Conservation (phyloP, 2,329 filamentous ascomycete species). For the Colletotrichum eremochloae region DNA sequence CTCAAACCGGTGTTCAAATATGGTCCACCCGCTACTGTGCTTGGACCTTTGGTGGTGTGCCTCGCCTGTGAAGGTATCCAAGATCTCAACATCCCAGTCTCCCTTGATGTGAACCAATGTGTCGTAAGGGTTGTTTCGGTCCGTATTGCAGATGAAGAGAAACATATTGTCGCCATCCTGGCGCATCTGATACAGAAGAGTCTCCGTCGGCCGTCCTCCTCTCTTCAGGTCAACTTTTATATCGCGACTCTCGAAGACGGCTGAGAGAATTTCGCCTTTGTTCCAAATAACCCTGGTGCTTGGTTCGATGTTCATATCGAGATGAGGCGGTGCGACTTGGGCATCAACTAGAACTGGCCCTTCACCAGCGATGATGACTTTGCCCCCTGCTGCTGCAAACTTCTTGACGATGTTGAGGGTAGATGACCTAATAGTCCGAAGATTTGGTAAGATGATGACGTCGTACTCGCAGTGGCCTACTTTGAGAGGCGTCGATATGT, state of each 20-base stretch:
- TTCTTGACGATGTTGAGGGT: conserved; percentile 46
- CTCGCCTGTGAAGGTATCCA: conserved; percentile 48
- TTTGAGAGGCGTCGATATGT: conserved; percentile 34
- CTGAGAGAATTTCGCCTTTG: not conserved
- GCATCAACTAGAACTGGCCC: conserved; percentile 18
- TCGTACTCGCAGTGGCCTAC: conserved; percentile 51
- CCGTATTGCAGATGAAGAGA: conserved; percentile 50
- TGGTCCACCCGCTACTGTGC: conserved; percentile 44
- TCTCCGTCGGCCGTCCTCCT: conserved; percentile 27
- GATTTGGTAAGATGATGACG: conserved; percentile 48
- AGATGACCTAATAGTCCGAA: conserved; percentile 49
- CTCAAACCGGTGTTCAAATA: conserved; percentile 47
- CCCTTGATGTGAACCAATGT: conserved; percentile 46
- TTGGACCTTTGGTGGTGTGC: conserved; percentile 26
- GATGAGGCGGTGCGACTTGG: not conserved
- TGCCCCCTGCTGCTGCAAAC: conserved; percentile 43
- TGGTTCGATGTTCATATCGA: conserved; percentile 2
- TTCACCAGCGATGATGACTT: conserved; percentile 24
- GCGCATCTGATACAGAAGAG: conserved; percentile 49
- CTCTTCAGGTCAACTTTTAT: conserved; percentile 9
- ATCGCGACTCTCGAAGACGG: conserved; percentile 5
- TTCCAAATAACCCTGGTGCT: conserved; percentile 11
- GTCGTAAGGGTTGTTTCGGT: conserved; percentile 43
- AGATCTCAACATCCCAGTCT: conserved; percentile 45
- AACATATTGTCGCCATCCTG: conserved; percentile 48